A percentile compares a stretch with the other conserved stretches of the same genome.
phyloP scores from a whole-genome alignment of 805 yeast genomes.

The Candida saitoana region DNA sequence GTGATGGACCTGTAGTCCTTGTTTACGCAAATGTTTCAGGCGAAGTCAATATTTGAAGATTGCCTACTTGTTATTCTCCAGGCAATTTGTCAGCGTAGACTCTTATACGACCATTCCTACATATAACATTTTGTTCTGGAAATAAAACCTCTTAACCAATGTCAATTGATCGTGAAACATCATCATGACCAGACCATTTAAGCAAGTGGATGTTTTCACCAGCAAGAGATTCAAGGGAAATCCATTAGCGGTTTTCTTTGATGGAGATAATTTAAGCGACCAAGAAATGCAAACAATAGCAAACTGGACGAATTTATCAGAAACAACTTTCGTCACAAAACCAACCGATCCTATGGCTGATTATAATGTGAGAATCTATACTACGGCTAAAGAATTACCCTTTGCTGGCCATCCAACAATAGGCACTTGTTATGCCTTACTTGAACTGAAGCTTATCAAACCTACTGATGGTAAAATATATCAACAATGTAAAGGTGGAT shows the following conservation, averaged over 20 bases:
- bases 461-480: constrained; percentile 21
- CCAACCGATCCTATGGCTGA: constrained; percentile 39
- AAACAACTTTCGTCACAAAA: constrained; percentile 49
- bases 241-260: constrained; percentile 52
- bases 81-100: too few species aligned
- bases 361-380: constrained; percentile 49
- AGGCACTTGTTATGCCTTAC: constrained; percentile 47
- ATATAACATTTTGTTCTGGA: too few species aligned
- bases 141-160: too few species aligned
- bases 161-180: too few species aligned
- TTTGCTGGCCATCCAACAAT: constrained; percentile 66
- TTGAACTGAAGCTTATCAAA: constrained; percentile 32
- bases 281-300: constrained; percentile 47
- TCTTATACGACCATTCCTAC: too few species aligned
- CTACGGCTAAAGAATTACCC: constrained; percentile 46
- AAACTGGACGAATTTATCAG: constrained; percentile 58
- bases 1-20: too few species aligned
- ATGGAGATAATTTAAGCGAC: constrained; percentile 33
- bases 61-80: too few species aligned
- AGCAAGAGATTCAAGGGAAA: constrained; percentile 41
- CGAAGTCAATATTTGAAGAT: too few species aligned
- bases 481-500: constrained; percentile 47
- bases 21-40: too few species aligned
- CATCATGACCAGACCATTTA: constrained; percentile 12
- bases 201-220: constrained; percentile 44